Base-by-base conservation (phyloP, 2,329 filamentous ascomycete species). In the Ploettnerulaceae sp. region DNA sequence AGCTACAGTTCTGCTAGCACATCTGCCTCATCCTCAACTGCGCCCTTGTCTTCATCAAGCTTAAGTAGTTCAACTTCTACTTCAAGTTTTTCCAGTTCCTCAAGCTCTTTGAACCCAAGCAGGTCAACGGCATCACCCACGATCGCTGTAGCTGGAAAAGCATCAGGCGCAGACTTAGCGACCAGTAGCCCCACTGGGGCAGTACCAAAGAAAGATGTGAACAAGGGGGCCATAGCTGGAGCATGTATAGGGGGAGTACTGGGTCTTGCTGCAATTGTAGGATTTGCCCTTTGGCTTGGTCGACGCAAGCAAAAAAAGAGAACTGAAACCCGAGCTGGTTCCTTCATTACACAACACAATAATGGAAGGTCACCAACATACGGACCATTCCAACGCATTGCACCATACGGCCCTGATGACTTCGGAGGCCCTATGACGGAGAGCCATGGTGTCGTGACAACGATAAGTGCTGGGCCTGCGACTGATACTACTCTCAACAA, bases 211-310 rank as follows among this genome's bases (percentile, higher is more conserved):
- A 53, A 54, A 20, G 44, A 37, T 11, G 39, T 42, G n/a, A 52
- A 47, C 17, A 47, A 50, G 9, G 56, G 53, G 21, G 45, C 49
- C 5, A 51, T 61, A 14, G 51, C 53, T 7, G 57, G 56, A 25
- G 52, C 52, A 26, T 48, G 49, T 3, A 45, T 58, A 18, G 57
- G 48, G 22, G 52, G 48, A 5, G 25, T 60, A 3, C 55, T 55
- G 15, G 56, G 45, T 2, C 28, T 58, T 3, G 48, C 51, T 35
- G 22, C 49, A 14, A 36, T 61, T 26, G 46, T 43, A 2, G 54
- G 48, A 12, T 14, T 55, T 7, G 39, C 40, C 24, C 48, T 59
- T 20, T 57, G 45, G 42, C 49, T 52, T 18, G 35, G 49, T 7
- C 42, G 54, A 9, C 52, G 52, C 14, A 45, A 41, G 25, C 29